Base-by-base conservation (phyloP, 805 yeast genomes). In the Maudiozyma serrabonitensis region DNA sequence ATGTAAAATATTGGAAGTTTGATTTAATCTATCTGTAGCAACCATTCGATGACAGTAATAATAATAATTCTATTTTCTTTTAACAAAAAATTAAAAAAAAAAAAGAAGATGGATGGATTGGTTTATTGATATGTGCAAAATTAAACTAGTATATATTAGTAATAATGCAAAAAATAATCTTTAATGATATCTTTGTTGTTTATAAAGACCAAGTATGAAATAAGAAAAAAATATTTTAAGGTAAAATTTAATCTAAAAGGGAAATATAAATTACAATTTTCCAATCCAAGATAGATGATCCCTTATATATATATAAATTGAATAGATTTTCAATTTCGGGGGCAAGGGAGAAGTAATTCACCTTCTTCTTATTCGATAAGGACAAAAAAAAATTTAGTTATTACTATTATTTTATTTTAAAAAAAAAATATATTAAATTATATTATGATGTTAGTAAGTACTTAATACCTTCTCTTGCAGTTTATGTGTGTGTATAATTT, bases 1-100 rank as follows among this genome's bases (percentile, higher is more conserved):
- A 21, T 59, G 52, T 23, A 63, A 48, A 41, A 62, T 61, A 40
- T 53, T 58, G 32, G 65, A 61, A 41, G 67, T 63, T 52, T 57
- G 61, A 46, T 58, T 54, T 54, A 63, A 52, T 62, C 66, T 62
- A 54, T 63, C 66, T 50, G 64, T 51, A 45, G 66, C 66, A 31
- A 63, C 58, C 62, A 62, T 60, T 25, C 51, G 19, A 23, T 19
- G 26, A 19, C 8, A 21, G 15, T 23, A 39, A 8, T n/a, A 13
- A 8, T n/a, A 13, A 39, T 39, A n/a, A 19, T 13, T 39, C 15
- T 18, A n/a, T 39, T 13, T 39, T 39, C 4, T 23, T 19, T 18
- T 19, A 13, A 6, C n/a, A 13, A 12, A 9, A 39, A 11, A 21
- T 2, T n/a, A 39, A n/a, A 39, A 19, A 12, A 18, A 19, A 39